Percentiles rank a stretch among this genome's conserved stretches.
Conservation (phyloP, 352 stramenopile genomes). For the Phytopythium oedochilum region DNA sequence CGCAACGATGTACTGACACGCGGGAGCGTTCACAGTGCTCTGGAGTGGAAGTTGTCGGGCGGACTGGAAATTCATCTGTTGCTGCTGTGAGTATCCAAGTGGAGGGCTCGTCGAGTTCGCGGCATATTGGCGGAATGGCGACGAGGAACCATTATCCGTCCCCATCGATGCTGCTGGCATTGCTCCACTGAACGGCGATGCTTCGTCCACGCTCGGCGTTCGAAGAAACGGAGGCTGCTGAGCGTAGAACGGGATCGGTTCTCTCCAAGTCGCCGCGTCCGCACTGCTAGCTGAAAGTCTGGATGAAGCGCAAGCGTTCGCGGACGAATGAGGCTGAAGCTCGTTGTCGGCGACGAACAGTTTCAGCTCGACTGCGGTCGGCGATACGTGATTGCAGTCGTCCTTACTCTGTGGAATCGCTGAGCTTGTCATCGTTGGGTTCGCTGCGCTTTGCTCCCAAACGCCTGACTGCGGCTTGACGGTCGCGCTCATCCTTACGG, state of each 20-base stretch:
- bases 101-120: background rate
- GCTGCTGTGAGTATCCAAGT: background rate
- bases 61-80: background rate
- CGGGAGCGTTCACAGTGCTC: background rate
- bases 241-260: background rate
- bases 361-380: conserved; percentile 35
- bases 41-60: background rate
- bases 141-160: background rate
- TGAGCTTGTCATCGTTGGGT: background rate
- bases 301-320: conserved; percentile 7
- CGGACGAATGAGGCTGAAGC: conserved; percentile 12
- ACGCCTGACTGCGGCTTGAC: background rate
- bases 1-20: background rate
- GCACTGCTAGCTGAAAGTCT: background rate
- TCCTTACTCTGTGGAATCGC: conserved; percentile 8
- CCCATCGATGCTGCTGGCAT: background rate
- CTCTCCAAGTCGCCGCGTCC: conserved; percentile 3
- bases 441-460: background rate
- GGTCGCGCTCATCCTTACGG: background rate
- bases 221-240: background rate
- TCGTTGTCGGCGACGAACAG: conserved; percentile 45
- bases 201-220: background rate
- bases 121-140: background rate
- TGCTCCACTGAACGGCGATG: background rate
- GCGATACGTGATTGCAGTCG: conserved; percentile 20